phyloP scores from a whole-genome alignment of 495 filamentous ascomycete species.

The Hyaloscypha variabilis region DNA sequence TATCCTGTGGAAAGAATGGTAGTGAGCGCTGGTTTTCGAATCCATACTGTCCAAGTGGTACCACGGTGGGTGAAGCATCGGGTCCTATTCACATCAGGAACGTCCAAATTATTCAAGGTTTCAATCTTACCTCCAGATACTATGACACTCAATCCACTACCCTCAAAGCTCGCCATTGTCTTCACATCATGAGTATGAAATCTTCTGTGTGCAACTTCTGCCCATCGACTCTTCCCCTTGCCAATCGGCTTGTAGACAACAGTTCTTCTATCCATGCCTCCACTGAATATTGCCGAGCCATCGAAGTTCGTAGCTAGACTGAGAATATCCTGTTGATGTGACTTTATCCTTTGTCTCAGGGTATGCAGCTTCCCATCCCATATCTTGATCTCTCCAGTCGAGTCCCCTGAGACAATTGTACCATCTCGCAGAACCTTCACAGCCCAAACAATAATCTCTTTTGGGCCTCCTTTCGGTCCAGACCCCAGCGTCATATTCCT shows the following conservation, averaged over 20 bases:
- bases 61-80: constrained; percentile 78
- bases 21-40: constrained; percentile 80
- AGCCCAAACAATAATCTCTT: constrained; percentile 89
- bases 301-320: constrained; percentile 78
- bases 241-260: constrained; percentile 72
- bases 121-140: constrained; percentile 79
- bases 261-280: constrained; percentile 87
- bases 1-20: constrained; percentile 76
- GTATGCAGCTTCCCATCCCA: constrained; percentile 93
- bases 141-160: constrained; percentile 77
- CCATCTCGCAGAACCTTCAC: constrained; percentile 85
- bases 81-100: constrained; percentile 57
- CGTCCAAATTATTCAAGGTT: not conserved
- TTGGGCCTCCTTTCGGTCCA: constrained; percentile 72
- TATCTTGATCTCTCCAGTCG: constrained; percentile 87
- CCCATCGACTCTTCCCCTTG: constrained; percentile 70
- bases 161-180: constrained; percentile 88
- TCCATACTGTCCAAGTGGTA: constrained; percentile 78
- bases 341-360: constrained; percentile 78
- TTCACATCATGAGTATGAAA: constrained; percentile 95
- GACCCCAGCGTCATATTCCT: constrained; percentile 83
- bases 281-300: constrained; percentile 84
- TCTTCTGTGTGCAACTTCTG: constrained; percentile 76
- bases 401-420: constrained; percentile 92
- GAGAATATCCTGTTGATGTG: constrained; percentile 88